Evolutionary conservation across 2,329 filamentous ascomycete species (phyloP).

Genomic region (Apiospora sp.): DNA sequence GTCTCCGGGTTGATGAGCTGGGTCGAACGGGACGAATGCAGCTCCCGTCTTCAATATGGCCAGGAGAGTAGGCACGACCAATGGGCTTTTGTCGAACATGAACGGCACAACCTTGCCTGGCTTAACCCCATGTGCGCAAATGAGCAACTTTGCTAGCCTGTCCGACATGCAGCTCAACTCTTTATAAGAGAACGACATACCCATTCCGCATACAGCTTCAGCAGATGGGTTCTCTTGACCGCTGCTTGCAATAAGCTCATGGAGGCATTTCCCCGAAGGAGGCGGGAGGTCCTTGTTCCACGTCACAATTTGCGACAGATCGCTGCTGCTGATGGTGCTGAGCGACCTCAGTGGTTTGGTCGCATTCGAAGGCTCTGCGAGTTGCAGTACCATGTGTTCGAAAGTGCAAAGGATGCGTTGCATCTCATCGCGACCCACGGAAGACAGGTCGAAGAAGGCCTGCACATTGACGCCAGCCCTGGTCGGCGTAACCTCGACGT

Average conservation of each 20-base stretch:
- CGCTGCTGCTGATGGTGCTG: conserved; percentile 7
- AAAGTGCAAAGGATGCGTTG: conserved; percentile 25
- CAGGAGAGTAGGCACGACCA: conserved; percentile 19
- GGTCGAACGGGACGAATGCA: conserved; percentile 26
- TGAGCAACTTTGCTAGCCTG: conserved; percentile 16
- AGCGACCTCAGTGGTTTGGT: conserved; percentile 18
- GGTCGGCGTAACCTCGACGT: conserved; percentile 23
- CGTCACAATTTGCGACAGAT: conserved; percentile 15
- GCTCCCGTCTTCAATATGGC: conserved; percentile 24
- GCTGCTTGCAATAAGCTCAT: not conserved
- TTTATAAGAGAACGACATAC: conserved; percentile 19
- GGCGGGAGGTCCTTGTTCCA: conserved; percentile 25
- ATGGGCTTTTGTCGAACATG: conserved; percentile 23
- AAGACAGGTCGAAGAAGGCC: conserved; percentile 24
- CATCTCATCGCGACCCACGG: conserved; percentile 24
- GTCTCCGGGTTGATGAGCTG: conserved; percentile 24
- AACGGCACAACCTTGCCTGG: conserved; percentile 19
- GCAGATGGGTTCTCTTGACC: conserved; percentile 12
- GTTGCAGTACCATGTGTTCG: conserved; percentile 16
- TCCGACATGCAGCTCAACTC: conserved; percentile 23
- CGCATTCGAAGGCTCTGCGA: conserved; percentile 23
- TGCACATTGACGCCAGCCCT: conserved; percentile 23
- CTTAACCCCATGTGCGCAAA: conserved; percentile 15
- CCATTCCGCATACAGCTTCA: conserved; percentile 24
- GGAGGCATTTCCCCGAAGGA: not conserved